Evolutionary conservation across 2,329 filamentous ascomycete genomes (phyloP), one percentile per base, ranked within the genome.

Genomic region (Ophiosphaerella narmari): DNA sequence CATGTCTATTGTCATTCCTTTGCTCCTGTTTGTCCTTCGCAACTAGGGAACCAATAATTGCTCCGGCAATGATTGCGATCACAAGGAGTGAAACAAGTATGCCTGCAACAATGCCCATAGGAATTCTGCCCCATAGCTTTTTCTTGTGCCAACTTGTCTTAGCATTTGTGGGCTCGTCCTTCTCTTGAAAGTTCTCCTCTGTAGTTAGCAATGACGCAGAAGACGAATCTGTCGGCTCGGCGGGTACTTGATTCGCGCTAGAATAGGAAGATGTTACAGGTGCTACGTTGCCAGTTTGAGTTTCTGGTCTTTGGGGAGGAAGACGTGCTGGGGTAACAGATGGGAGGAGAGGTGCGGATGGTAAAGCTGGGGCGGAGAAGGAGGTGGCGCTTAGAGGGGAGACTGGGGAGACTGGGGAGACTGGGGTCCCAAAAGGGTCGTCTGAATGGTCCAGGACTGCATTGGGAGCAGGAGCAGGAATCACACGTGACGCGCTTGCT

Each of bases 11-110:
- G 21, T 62, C 50, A 9, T 57, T 38, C 26, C 53, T 41, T 13
- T 63, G 48, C 33, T 56, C 45, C 13, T 57, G 60, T 13, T 60
- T 55, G 43, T 69, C 65, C 33, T 78, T 79, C 12, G 77, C 78
- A 43, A 82, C 63, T 21, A 83, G 71, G 33, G 80, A 80, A 4
- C 82, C 82, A 59, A 84, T 78, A 5, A 80, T 77, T 46, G 79
- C 80, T 43, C 81, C 82, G 37, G 83, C 72, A 24, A 80, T 73
- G 29, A 76, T 75, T 36, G 78, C 78, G 36, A 73, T 66, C 33
- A 75, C 48, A 12, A 83, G 65, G 12, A 82, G 56, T 46, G 83
- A 65, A 2, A 80, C 60, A 7, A 78, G 67, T 3, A 73, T 68
- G 7, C 80, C 61, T 5, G 81, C 62, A 23, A 78, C 70, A n/a